A percentile compares a stretch with the other conserved stretches of the same genome.
Evolutionary conservation across 768 basidiomycete genomes (phyloP).

Genomic region (Mycena filopes): DNA sequence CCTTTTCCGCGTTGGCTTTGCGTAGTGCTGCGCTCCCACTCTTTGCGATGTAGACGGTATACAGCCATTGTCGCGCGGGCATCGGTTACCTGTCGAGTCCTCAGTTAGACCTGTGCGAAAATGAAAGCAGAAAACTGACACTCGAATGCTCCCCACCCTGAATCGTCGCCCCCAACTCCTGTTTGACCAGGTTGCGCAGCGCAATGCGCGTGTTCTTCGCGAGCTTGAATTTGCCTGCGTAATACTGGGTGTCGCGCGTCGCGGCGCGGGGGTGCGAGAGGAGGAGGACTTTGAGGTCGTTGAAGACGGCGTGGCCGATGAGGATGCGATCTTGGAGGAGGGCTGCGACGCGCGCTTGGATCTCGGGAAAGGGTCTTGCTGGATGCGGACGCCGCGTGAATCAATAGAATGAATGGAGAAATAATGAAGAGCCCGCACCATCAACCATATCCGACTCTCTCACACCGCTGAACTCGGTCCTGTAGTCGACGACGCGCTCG

Average conservation of each 20-base stretch:
- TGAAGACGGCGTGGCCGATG: constrained; percentile 91
- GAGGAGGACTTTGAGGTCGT: constrained; percentile 87
- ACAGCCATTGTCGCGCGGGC: constrained; percentile 96
- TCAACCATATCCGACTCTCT: constrained; percentile 76
- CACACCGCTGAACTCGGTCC: constrained; percentile 91
- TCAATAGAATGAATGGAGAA: not conserved
- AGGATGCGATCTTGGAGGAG: constrained; percentile 82
- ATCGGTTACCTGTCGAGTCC: constrained; percentile 77
- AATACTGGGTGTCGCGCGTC: constrained; percentile 77
- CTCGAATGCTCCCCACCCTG: constrained; percentile 93
- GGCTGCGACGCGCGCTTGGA: constrained; percentile 82
- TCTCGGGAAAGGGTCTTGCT: constrained; percentile 83
- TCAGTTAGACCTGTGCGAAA: constrained; percentile 1
- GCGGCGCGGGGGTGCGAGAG: constrained; percentile 73
- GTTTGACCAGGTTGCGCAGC: constrained; percentile 80
- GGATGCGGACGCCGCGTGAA: not conserved
- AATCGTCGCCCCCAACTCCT: constrained; percentile 83
- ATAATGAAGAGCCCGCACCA: constrained; percentile 51
- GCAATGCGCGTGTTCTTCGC: constrained; percentile 75
- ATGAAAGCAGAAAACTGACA: constrained; percentile 57
- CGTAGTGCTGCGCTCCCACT: constrained; percentile 77
- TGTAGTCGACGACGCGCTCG: constrained; percentile 91
- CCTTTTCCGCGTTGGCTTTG: constrained; percentile 7
- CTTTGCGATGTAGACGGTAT: constrained; percentile 82
- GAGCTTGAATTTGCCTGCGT: constrained; percentile 68